A percentile compares a stretch with the other conserved stretches of the same genome.
Evolutionary conservation across 2,329 filamentous ascomycete species (phyloP).

Genomic region (Piedraia hortae): DNA sequence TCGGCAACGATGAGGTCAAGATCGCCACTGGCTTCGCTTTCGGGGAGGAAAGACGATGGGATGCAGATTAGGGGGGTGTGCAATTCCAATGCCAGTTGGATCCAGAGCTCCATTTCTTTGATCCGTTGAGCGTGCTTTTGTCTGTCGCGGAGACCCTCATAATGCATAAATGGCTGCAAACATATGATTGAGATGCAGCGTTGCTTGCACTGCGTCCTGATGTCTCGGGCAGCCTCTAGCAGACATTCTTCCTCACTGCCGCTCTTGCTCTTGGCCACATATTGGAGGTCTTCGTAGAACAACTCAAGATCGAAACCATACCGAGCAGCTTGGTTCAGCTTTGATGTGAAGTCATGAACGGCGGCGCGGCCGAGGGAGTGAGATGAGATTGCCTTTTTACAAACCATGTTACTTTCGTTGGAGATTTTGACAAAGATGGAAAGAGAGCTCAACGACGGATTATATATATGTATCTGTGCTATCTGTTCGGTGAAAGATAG

Average conservation of each 20-base stretch:
- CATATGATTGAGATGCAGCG: constrained; percentile 32
- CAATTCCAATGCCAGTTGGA: constrained; percentile 33
- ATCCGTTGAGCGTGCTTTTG: constrained; percentile 28
- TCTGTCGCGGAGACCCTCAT: constrained; percentile 43
- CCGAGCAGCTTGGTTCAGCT: constrained; percentile 37
- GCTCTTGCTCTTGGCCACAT: constrained; percentile 24
- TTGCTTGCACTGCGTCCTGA: constrained; percentile 28
- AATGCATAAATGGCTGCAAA: constrained; percentile 52
- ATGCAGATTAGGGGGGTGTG: constrained; percentile 47
- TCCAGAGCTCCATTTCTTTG: constrained; percentile 40
- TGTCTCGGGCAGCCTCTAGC: constrained; percentile 28
- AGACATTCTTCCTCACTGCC: constrained; percentile 20
- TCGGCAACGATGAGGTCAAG: constrained; percentile 32
- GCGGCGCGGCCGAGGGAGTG: constrained; percentile 52
- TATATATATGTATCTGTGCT: too few relatives aligned
- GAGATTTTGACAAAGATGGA: too few relatives aligned
- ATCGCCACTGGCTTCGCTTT: constrained; percentile 23
- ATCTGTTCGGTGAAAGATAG: too few relatives aligned
- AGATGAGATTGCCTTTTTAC: constrained; percentile 40
- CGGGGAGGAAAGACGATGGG: constrained; percentile 39
- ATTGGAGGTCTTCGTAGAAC: constrained; percentile 49
- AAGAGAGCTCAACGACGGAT: too few relatives aligned
- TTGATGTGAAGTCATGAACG: constrained; percentile 37
- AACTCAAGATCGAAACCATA: constrained; percentile 49
- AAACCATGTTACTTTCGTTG: constrained; percentile 21